Evolutionary conservation across 2,329 filamentous ascomycete genomes (phyloP).

Genomic region (Verticillium longisporum): DNA sequence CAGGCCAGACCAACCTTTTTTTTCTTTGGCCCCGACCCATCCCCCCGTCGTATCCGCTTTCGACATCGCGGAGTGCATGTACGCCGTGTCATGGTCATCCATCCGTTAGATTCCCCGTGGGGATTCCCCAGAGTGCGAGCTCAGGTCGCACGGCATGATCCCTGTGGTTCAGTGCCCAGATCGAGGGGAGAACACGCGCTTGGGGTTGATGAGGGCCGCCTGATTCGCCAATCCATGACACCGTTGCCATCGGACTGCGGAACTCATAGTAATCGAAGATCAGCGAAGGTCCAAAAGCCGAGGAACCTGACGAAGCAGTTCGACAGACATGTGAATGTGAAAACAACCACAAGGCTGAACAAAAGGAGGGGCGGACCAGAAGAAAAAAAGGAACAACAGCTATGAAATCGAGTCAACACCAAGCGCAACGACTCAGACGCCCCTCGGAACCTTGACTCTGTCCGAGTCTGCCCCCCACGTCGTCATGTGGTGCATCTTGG

Average conservation of each 20-base stretch:
- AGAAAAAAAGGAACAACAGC: neutral
- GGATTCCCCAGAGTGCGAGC: neutral
- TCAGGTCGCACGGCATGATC: neutral
- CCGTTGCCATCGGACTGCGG: neutral
- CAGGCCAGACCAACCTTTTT: neutral
- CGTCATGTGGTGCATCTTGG: neutral
- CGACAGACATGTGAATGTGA: neutral
- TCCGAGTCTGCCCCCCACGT: neutral
- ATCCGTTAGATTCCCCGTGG: neutral
- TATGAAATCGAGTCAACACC: neutral
- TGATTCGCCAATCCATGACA: neutral
- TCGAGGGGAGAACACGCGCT: neutral
- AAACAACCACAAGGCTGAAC: neutral
- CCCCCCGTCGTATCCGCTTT: neutral
- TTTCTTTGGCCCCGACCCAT: too few relatives aligned
- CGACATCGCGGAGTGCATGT: neutral
- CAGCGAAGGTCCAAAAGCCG: neutral
- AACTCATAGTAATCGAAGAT: neutral
- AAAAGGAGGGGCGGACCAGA: neutral
- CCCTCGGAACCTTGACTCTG: neutral
- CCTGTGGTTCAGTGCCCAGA: neutral
- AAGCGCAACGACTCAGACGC: neutral
- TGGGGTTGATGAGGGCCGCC: neutral
- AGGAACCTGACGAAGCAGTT: neutral
- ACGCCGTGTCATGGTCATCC: neutral